Conservation (phyloP, 805 yeast genomes). For the Maudiozyma pseudohumilis region DNA sequence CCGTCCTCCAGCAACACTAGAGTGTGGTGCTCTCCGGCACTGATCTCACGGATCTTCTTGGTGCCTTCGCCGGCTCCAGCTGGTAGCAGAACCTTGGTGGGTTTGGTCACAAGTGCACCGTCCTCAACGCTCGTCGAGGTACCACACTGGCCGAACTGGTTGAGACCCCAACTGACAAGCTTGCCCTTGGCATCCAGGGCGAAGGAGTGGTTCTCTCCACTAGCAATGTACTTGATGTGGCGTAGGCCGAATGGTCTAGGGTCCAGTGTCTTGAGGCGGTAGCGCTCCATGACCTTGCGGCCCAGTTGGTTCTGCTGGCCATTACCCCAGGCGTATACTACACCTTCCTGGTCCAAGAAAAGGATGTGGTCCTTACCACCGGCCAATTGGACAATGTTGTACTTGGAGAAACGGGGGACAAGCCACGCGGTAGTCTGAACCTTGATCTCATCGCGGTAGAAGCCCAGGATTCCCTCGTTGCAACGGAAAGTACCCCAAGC, state of each 20-base stretch:
- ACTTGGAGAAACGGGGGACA: conserved; percentile 38
- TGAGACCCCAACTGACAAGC: conserved; percentile 88
- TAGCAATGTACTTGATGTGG: conserved; percentile 68
- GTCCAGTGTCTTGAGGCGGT: conserved; percentile 58
- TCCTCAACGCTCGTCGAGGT: conserved; percentile 67
- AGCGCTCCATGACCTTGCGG: conserved; percentile 71
- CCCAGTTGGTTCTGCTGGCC: conserved; percentile 93
- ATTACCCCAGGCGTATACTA: conserved; percentile 94
- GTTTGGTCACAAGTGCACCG: conserved; percentile 70
- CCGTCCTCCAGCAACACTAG: conserved; percentile 66
- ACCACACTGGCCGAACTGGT: conserved; percentile 96
- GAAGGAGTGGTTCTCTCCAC: conserved; percentile 94
- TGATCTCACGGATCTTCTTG: conserved; percentile 45
- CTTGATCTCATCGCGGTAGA: conserved; percentile 51
- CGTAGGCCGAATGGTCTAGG: conserved; percentile 79
- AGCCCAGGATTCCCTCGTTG: conserved; percentile 82
- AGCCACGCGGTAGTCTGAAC: conserved; percentile 61
- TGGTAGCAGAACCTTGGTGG: conserved; percentile 62
- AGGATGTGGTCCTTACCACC: conserved; percentile 89
- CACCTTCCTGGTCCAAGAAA: conserved; percentile 74
- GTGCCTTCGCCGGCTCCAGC: conserved; percentile 31
- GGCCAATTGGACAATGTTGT: conserved; percentile 70
- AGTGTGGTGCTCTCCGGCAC: conserved; percentile 94
- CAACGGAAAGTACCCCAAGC: conserved; percentile 98
- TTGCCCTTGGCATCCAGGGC: conserved; percentile 68